Evolutionary conservation across 176 grass and related monocot genomes (phyloP).

Genomic region (Cymbopogon citratus): DNA sequence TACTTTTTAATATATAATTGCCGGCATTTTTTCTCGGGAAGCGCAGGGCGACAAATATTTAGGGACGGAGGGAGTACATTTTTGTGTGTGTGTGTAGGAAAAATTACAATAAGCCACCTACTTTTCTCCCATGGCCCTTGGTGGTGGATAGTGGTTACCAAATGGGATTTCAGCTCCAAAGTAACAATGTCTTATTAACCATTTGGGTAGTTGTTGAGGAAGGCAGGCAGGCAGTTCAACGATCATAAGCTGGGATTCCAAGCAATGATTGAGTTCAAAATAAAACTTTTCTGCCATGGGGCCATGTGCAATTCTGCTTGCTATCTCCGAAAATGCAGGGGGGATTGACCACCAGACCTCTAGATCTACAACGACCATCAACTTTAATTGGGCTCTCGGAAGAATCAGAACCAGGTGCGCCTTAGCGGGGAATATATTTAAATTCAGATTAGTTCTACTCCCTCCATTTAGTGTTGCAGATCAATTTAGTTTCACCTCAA

Average conservation of each 20-base stretch:
- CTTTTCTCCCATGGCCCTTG: background rate
- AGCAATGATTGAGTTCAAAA: background rate
- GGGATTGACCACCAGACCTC: slow-evolving; percentile 2
- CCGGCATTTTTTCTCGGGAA: too few relatives aligned
- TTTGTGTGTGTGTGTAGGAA: too few relatives aligned
- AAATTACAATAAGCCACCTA: background rate
- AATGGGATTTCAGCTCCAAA: background rate
- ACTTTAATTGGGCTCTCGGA: background rate
- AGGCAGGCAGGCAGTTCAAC: background rate
- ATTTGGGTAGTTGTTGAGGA: background rate
- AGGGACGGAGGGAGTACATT: too few relatives aligned
- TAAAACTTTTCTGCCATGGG: background rate
- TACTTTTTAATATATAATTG: too few relatives aligned
- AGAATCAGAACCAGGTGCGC: background rate
- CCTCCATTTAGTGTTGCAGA: background rate
- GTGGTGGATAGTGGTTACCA: background rate
- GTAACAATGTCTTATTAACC: background rate
- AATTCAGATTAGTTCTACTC: background rate
- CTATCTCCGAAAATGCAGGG: background rate
- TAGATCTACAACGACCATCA: background rate
- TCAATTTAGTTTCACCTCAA: background rate
- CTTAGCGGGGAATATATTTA: background rate
- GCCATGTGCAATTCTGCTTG: background rate
- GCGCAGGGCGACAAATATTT: too few relatives aligned
- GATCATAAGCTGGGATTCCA: background rate